Evolutionary conservation across 176 grass and related monocot genomes (phyloP).

Genomic region (Triticum timopheevii): DNA sequence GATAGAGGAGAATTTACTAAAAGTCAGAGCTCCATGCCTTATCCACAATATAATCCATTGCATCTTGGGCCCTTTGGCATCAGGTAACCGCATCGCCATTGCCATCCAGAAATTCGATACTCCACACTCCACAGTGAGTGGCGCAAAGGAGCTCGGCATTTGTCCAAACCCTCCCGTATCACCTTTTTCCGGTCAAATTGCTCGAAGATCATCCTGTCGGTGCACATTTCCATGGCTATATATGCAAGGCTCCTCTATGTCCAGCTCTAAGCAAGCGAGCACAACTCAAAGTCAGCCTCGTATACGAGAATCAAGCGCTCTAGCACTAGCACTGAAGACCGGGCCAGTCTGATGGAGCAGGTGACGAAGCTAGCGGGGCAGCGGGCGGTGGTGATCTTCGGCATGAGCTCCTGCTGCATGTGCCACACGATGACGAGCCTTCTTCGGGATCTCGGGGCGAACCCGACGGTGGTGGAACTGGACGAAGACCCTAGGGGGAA

Average conservation of each 20-base stretch:
- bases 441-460: constrained; percentile 50
- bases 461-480: constrained; percentile 46
- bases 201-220: not conserved
- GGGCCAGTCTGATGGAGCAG: constrained; percentile 12
- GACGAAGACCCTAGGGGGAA: constrained; percentile 38
- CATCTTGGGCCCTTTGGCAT: constrained; percentile 3
- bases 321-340: not conserved
- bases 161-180: not conserved
- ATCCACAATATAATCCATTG: constrained; percentile 11
- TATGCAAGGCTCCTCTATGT: constrained; percentile 6
- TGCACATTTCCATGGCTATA: constrained; percentile 39
- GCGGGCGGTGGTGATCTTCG: constrained; percentile 76
- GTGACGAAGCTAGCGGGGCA: constrained; percentile 72
- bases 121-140: constrained; percentile 15
- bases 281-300: not conserved
- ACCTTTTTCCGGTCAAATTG: not conserved
- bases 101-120: constrained; percentile 49
- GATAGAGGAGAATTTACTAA: not conserved
- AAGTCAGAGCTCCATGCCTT: constrained; percentile 24
- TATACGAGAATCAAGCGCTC: not conserved
- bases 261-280: constrained; percentile 3
- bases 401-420: constrained; percentile 83
- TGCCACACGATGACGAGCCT: constrained; percentile 67
- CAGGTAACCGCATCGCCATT: constrained; percentile 15
- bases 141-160: constrained; percentile 15